Percentiles rank a stretch among this genome's conserved stretches.
Conservation (phyloP, 306 rosid species). For the Prunus padus region DNA sequence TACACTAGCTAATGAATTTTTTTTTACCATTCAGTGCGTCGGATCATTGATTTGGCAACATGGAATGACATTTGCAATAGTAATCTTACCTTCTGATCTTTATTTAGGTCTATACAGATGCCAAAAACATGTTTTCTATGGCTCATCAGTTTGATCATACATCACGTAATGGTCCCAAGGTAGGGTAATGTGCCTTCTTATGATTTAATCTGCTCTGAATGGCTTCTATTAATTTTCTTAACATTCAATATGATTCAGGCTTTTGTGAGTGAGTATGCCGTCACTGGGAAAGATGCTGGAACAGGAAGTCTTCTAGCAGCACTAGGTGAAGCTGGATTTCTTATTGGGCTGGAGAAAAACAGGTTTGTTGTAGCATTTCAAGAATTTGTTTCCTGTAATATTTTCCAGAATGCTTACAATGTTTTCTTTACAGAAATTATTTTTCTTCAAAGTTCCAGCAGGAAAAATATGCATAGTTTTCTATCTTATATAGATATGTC, state of each 20-base stretch:
- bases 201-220: constrained; percentile 4
- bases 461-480: not conserved
- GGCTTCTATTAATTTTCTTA: constrained; percentile 9
- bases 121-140: constrained; percentile 64
- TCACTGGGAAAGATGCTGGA: constrained; percentile 71
- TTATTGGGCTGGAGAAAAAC: constrained; percentile 82
- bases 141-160: constrained; percentile 48
- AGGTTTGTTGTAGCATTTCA: constrained; percentile 45
- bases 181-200: constrained; percentile 14
- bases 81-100: constrained; percentile 19
- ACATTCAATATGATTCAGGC: constrained; percentile 53
- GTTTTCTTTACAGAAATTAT: not conserved
- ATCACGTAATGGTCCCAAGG: constrained; percentile 64
- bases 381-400: not conserved
- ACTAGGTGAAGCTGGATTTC: constrained; percentile 84
- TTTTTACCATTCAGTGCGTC: not conserved
- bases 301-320: constrained; percentile 84
- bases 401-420: not conserved
- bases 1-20: not conserved
- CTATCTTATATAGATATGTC: not conserved
- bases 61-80: not conserved
- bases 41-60: not conserved
- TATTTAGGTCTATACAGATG: constrained; percentile 65
- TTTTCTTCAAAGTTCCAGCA: not conserved
- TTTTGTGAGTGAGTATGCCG: constrained; percentile 97